These are phyloP conservation scores for Aspergillus sp. DNA, from an alignment of 2,329 filamentous ascomycete species.

Conservation along the genomic window DNA sequence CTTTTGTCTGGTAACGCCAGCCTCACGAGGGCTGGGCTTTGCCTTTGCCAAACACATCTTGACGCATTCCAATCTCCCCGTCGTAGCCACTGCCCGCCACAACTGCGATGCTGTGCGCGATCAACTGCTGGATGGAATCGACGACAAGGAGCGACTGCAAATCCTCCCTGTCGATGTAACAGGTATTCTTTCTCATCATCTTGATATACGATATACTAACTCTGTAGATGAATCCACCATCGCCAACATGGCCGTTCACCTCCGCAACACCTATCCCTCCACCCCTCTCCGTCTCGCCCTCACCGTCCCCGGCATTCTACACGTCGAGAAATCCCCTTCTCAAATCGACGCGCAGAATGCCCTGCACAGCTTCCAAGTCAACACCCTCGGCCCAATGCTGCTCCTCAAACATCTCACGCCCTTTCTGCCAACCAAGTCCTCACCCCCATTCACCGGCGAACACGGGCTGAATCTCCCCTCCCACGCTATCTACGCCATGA, in stretches of 20 bases:
- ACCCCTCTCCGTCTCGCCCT: slow-evolving; percentile 64
- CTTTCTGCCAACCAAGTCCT: slow-evolving; percentile 61
- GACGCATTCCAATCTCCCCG: slow-evolving; percentile 50
- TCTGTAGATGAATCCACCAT: slow-evolving; percentile 59
- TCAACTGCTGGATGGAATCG: slow-evolving; percentile 46
- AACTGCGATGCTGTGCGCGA: slow-evolving; percentile 47
- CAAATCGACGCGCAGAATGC: slow-evolving; percentile 60
- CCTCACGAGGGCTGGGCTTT: slow-evolving; percentile 61
- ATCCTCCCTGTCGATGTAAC: slow-evolving; percentile 54
- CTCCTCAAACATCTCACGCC: slow-evolving; percentile 70
- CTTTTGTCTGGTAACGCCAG: slow-evolving; percentile 43
- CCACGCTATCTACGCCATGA: slow-evolving; percentile 64
- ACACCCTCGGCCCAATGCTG: slow-evolving; percentile 68
- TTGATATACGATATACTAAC: not conserved
- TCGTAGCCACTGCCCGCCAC: slow-evolving; percentile 57
- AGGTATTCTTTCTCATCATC: slow-evolving; percentile 34
- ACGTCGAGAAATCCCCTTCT: slow-evolving; percentile 65
- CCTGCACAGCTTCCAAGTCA: slow-evolving; percentile 67
- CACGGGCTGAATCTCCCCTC: slow-evolving; percentile 38
- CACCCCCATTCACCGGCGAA: slow-evolving; percentile 25
- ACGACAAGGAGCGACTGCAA: slow-evolving; percentile 42
- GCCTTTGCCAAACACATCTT: slow-evolving; percentile 57
- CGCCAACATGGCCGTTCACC: slow-evolving; percentile 49
- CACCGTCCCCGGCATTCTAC: slow-evolving; percentile 66
- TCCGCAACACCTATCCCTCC: slow-evolving; percentile 50